Percentiles rank a stretch among this genome's conserved stretches.
Conservation (phyloP, 2,329 filamentous ascomycete genomes). For the Trichoderma arundinaceum region DNA sequence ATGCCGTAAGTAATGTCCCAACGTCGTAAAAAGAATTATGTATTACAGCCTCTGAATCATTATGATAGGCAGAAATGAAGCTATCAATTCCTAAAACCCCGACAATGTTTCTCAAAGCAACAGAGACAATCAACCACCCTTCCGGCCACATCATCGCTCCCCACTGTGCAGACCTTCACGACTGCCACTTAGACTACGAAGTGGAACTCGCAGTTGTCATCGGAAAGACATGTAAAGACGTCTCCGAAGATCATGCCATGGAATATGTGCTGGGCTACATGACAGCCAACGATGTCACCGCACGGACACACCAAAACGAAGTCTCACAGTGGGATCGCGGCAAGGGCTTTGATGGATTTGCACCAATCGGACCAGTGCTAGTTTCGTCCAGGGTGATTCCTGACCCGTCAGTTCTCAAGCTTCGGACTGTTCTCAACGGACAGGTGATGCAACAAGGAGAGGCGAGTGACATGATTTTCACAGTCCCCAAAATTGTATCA, state of each 20-base stretch:
- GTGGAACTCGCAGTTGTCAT: slow-evolving; percentile 23
- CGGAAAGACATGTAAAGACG: slow-evolving; percentile 21
- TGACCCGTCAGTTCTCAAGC: slow-evolving; percentile 8
- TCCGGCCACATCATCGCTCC: slow-evolving; percentile 1
- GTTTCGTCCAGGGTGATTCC: slow-evolving; percentile 17
- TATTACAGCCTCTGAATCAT: neutral
- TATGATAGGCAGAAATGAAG: slow-evolving; percentile 20
- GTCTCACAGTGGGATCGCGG: slow-evolving; percentile 26
- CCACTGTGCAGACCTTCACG: slow-evolving; percentile 13
- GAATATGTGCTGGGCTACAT: slow-evolving; percentile 14
- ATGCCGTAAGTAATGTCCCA: slow-evolving; percentile 1
- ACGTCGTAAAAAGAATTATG: neutral
- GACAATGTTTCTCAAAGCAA: slow-evolving; percentile 20
- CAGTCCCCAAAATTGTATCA: slow-evolving; percentile 8
- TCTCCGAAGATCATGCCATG: slow-evolving; percentile 16
- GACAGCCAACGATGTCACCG: slow-evolving; percentile 24
- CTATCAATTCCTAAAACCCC: slow-evolving; percentile 6
- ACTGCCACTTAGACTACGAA: slow-evolving; percentile 20
- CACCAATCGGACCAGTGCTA: slow-evolving; percentile 22
- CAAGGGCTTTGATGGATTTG: slow-evolving; percentile 23
- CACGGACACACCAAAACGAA: slow-evolving; percentile 25
- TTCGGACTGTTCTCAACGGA: slow-evolving; percentile 17
- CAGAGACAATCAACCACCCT: slow-evolving; percentile 13
- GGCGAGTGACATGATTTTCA: slow-evolving; percentile 23
- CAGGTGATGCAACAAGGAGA: slow-evolving; percentile 19